These are phyloP conservation scores for Lycium barbarum DNA, from an alignment of 257 asterid genomes.

Conservation along the genomic window DNA sequence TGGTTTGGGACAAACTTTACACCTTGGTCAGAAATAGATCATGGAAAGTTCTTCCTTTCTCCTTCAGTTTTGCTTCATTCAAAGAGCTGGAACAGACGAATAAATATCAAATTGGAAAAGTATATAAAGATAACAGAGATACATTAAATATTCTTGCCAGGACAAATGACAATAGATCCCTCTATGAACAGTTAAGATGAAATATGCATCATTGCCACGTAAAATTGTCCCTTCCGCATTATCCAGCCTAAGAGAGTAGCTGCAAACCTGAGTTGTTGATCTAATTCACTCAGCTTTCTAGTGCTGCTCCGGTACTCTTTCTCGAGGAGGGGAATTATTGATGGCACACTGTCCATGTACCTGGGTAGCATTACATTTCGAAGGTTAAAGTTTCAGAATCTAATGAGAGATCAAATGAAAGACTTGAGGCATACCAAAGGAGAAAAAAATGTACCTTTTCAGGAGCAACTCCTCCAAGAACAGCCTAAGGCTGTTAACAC, in stretches of 20 bases:
- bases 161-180: background rate
- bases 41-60: slow-evolving; percentile 90
- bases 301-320: slow-evolving; percentile 80
- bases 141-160: background rate
- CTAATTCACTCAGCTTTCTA: slow-evolving; percentile 81
- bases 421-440: background rate
- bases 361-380: slow-evolving; percentile 46
- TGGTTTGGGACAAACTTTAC: slow-evolving; percentile 29
- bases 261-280: slow-evolving; percentile 87
- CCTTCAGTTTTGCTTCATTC: slow-evolving; percentile 93
- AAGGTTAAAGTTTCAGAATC: slow-evolving; percentile 35
- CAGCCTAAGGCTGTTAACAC: slow-evolving; percentile 89
- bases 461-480: slow-evolving; percentile 93
- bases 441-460: slow-evolving; percentile 56
- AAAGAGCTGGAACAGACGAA: slow-evolving; percentile 64
- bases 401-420: slow-evolving; percentile 9
- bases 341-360: slow-evolving; percentile 93
- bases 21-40: slow-evolving; percentile 96
- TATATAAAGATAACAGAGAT: slow-evolving; percentile 17
- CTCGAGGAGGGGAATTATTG: slow-evolving; percentile 93
- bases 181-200: slow-evolving; percentile 19
- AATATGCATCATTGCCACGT: slow-evolving; percentile 6
- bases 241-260: slow-evolving; percentile 20
- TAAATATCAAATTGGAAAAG: slow-evolving; percentile 33
- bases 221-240: slow-evolving; percentile 20